Evolutionary conservation across 352 stramenopile species (phyloP).

Genomic region (Globisporangium cederbergense): DNA sequence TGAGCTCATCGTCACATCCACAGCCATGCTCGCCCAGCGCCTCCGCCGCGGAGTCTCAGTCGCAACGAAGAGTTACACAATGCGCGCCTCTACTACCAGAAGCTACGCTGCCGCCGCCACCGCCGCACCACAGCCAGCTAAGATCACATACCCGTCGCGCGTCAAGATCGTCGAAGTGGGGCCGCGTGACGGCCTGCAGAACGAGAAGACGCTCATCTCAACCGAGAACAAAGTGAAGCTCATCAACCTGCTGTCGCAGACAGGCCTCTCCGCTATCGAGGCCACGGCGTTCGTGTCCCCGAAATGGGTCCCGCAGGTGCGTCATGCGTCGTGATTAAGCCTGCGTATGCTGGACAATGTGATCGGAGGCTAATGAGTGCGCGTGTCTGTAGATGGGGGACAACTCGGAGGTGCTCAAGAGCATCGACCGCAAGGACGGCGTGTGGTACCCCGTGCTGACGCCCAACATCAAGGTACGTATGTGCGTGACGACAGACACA

Average conservation of each 20-base stretch:
- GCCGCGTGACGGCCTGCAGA: constrained; percentile 95
- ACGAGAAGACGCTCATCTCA: constrained; percentile 87
- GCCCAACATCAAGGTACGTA: constrained; percentile 89
- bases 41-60: neutral
- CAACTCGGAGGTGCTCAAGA: constrained; percentile 83
- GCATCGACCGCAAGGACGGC: constrained; percentile 69
- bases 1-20: neutral
- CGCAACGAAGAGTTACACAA: neutral
- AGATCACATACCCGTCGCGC: constrained; percentile 49
- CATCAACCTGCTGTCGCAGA: constrained; percentile 88
- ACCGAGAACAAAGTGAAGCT: constrained; percentile 91
- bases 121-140: neutral
- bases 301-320: constrained; percentile 94
- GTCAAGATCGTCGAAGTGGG: constrained; percentile 95
- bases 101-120: neutral
- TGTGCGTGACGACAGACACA: neutral
- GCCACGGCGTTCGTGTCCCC: constrained; percentile 94
- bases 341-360: neutral
- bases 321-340: neutral
- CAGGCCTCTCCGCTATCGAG: constrained; percentile 91
- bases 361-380: neutral
- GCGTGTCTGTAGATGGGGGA: constrained; percentile 89
- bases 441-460: constrained; percentile 91
- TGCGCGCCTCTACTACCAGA: neutral
- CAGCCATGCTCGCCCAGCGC: neutral